A percentile compares a stretch with the other conserved stretches of the same genome.
Evolutionary conservation across 768 basidiomycete species (phyloP).

Genomic region (Glaciozyma martinii): DNA sequence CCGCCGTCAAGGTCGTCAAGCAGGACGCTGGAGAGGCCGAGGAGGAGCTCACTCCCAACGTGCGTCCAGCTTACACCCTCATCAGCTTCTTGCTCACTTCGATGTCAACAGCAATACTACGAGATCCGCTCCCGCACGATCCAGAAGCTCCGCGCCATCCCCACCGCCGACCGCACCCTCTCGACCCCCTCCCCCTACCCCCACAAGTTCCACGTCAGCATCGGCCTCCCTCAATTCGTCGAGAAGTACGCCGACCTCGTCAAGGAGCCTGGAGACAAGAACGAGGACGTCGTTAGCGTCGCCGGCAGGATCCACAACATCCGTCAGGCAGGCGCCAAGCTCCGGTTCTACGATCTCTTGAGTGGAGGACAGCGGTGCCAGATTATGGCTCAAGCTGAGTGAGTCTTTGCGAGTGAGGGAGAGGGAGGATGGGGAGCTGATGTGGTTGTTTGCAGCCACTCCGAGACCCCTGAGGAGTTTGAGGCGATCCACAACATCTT

Average conservation of each 20-base stretch:
- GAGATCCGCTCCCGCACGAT: slow-evolving; percentile 86
- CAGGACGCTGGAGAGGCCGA: slow-evolving; percentile 49
- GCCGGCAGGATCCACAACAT: slow-evolving; percentile 91
- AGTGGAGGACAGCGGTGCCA: slow-evolving; percentile 89
- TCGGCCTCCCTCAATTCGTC: slow-evolving; percentile 66
- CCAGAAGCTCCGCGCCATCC: slow-evolving; percentile 69
- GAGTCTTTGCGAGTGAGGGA: slow-evolving; percentile 36
- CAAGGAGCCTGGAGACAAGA: slow-evolving; percentile 42
- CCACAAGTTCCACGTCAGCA: slow-evolving; percentile 91
- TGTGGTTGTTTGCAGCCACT: slow-evolving; percentile 32
- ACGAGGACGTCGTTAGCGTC: slow-evolving; percentile 54
- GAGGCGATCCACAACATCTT: slow-evolving; percentile 68
- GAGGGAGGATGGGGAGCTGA: not conserved
- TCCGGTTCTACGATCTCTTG: slow-evolving; percentile 88
- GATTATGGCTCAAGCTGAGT: slow-evolving; percentile 85
- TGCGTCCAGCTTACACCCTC: slow-evolving; percentile 44
- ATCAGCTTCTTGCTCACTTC: not conserved
- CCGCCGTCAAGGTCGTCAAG: slow-evolving; percentile 36
- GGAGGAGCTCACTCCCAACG: slow-evolving; percentile 83
- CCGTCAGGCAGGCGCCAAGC: slow-evolving; percentile 67
- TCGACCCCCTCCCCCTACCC: slow-evolving; percentile 84
- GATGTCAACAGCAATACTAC: slow-evolving; percentile 76
- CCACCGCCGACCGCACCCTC: slow-evolving; percentile 41
- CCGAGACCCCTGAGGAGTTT: slow-evolving; percentile 47
- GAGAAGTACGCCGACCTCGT: slow-evolving; percentile 54